Conservation (phyloP, 2,329 filamentous ascomycete genomes). For the Arthrobotrys sinensis region DNA sequence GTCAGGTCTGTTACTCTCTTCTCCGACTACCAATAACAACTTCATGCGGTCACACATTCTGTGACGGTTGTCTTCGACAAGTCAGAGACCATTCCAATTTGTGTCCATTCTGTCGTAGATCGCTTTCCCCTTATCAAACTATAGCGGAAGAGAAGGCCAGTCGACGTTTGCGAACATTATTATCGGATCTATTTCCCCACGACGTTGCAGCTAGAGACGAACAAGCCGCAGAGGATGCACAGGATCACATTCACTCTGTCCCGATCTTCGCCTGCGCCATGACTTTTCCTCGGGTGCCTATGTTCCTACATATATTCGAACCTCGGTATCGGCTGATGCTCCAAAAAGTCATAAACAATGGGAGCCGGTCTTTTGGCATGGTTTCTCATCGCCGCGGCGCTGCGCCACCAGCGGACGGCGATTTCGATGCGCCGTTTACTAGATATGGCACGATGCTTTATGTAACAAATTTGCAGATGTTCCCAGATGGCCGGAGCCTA, state of each 20-base stretch:
- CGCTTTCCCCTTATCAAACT: constrained; percentile 68
- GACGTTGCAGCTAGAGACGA: constrained; percentile 74
- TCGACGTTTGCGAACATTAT: constrained; percentile 75
- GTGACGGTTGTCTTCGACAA: constrained; percentile 82
- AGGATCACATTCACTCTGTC: constrained; percentile 74
- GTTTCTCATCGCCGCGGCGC: constrained; percentile 72
- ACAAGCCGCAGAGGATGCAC: constrained; percentile 67
- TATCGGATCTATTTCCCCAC: constrained; percentile 79
- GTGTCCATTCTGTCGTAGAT: constrained; percentile 83
- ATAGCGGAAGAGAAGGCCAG: constrained; percentile 72
- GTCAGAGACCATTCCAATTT: constrained; percentile 82
- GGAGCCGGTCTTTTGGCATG: constrained; percentile 86
- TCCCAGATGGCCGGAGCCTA: constrained; percentile 85
- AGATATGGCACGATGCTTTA: constrained; percentile 84
- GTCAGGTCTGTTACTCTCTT: constrained; percentile 87
- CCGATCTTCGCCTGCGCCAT: constrained; percentile 87
- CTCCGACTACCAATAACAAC: constrained; percentile 88
- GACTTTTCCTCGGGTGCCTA: constrained; percentile 85
- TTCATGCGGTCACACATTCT: constrained; percentile 90
- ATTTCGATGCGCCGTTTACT: constrained; percentile 73
- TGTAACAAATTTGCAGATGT: constrained; percentile 80
- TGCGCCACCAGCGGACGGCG: constrained; percentile 72
- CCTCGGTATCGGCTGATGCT: constrained; percentile 94
- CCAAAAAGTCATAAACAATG: constrained; percentile 78
- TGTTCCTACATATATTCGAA: constrained; percentile 92